These are phyloP conservation scores for Aspergillus proliferans DNA, from an alignment of 2,329 filamentous ascomycete genomes.

Conservation along the genomic window DNA sequence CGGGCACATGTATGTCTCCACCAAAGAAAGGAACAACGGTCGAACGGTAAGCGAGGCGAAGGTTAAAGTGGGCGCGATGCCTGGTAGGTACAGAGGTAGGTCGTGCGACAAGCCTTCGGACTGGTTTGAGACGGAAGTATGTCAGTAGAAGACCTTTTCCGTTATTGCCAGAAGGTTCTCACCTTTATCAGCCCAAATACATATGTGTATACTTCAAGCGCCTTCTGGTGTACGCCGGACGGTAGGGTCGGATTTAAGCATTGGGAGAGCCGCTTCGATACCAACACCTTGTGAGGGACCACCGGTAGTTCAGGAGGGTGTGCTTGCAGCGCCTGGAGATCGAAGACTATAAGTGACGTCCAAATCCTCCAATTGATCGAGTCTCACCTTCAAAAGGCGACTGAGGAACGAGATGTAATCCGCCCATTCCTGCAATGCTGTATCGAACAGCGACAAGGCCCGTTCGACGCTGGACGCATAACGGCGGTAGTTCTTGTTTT, in stretches of 20 bases:
- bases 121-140: constrained; percentile 24
- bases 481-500: constrained; percentile 68
- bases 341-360: too few species aligned
- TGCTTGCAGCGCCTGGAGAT: constrained; percentile 70
- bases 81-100: constrained; percentile 81
- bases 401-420: constrained; percentile 98
- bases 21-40: constrained; percentile 73
- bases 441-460: constrained; percentile 83
- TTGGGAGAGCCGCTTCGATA: constrained; percentile 89
- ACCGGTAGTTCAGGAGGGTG: constrained; percentile 65
- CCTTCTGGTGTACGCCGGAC: constrained; percentile 95
- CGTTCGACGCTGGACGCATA: constrained; percentile 86
- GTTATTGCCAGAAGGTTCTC: constrained; percentile 17
- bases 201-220: constrained; percentile 85
- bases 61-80: constrained; percentile 79
- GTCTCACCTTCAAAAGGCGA: constrained; percentile 72
- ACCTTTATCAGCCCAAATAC: constrained; percentile 81
- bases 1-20: constrained; percentile 72
- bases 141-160: constrained; percentile 8
- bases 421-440: constrained; percentile 93
- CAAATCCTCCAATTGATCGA: background rate
- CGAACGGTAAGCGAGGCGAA: constrained; percentile 92
- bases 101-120: constrained; percentile 72
- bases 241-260: constrained; percentile 89
- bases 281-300: constrained; percentile 73